These are phyloP conservation scores for Microcyclospora tardicrescens DNA, from an alignment of 2,329 filamentous ascomycete species.

Conservation along the genomic window DNA sequence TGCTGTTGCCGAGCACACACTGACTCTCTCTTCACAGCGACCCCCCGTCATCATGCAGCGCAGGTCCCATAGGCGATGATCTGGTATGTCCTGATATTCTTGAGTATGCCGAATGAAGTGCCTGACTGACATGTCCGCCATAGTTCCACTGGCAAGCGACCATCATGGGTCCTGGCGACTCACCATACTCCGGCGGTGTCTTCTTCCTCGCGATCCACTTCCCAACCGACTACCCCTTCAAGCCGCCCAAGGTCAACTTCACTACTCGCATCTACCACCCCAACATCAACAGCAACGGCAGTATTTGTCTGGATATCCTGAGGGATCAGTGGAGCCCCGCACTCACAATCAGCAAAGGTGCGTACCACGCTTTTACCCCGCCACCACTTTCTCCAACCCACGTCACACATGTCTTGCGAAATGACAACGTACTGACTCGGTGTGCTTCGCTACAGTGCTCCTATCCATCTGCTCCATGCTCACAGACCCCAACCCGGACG, in stretches of 20 bases:
- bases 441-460: conserved; percentile 48
- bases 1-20: conserved; percentile 13
- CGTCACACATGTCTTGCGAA: too few relatives aligned
- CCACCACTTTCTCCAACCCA: too few relatives aligned
- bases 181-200: conserved; percentile 93
- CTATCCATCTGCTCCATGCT: conserved; percentile 99
- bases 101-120: too few relatives aligned
- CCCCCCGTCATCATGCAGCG: conserved; percentile 96
- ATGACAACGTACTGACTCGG: too few relatives aligned
- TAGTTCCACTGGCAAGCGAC: conserved; percentile 72
- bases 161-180: conserved; percentile 97
- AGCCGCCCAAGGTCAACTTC: conserved; percentile 99
- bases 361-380: not conserved
- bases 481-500: conserved; percentile 97
- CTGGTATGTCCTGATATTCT: conserved; percentile 53
- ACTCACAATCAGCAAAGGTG: conserved; percentile 40
- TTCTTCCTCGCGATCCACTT: conserved; percentile 99
- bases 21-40: conserved; percentile 50
- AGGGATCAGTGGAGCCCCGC: conserved; percentile 99
- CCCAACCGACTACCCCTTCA: conserved; percentile 99
- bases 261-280: conserved; percentile 99
- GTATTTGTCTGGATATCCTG: conserved; percentile 96
- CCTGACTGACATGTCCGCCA: conserved; percentile 19
- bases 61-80: conserved; percentile 92
- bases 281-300: conserved; percentile 99